A percentile compares a stretch with the other conserved stretches of the same genome.
phyloP scores from a whole-genome alignment of 345 rosid genomes.

The Hibiscus syriacus region DNA sequence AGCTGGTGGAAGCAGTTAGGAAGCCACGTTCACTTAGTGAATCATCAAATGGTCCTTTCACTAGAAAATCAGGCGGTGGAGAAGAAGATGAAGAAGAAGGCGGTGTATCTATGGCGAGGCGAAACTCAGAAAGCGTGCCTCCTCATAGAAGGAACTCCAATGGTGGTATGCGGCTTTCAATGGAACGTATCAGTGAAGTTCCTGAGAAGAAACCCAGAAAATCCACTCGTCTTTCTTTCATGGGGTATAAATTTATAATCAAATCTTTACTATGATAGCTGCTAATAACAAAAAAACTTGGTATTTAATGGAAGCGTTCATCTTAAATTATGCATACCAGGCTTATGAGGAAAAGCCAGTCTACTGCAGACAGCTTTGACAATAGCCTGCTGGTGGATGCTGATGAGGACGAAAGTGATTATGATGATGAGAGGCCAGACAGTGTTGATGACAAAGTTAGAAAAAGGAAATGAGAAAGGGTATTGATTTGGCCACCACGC shows the following conservation, averaged over 20 bases:
- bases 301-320: no score
- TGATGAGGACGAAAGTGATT: slow-evolving; percentile 35
- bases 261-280: background rate
- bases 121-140: slow-evolving; percentile 54
- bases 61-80: slow-evolving; percentile 44
- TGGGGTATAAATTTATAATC: slow-evolving; percentile 33
- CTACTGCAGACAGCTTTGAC: slow-evolving; percentile 36
- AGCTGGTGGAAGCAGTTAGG: slow-evolving; percentile 80
- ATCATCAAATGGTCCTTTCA: slow-evolving; percentile 45
- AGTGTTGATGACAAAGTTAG: slow-evolving; percentile 76
- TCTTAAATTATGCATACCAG: slow-evolving; percentile 26
- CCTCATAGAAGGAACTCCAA: slow-evolving; percentile 41
- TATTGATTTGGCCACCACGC: slow-evolving; percentile 93
- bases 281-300: background rate
- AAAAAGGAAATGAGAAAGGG: slow-evolving; percentile 97
- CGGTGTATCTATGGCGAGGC: slow-evolving; percentile 28
- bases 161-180: slow-evolving; percentile 39
- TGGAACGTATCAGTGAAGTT: slow-evolving; percentile 67
- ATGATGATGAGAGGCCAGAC: slow-evolving; percentile 54
- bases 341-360: slow-evolving; percentile 44
- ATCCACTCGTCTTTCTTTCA: slow-evolving; percentile 70
- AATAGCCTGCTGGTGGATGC: slow-evolving; percentile 25
- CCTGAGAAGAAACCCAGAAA: slow-evolving; percentile 62
- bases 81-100: slow-evolving; percentile 29
- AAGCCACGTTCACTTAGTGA: slow-evolving; percentile 81